phyloP scores from a whole-genome alignment of 2,329 filamentous ascomycete genomes.

The Pyrenophora graminea region DNA sequence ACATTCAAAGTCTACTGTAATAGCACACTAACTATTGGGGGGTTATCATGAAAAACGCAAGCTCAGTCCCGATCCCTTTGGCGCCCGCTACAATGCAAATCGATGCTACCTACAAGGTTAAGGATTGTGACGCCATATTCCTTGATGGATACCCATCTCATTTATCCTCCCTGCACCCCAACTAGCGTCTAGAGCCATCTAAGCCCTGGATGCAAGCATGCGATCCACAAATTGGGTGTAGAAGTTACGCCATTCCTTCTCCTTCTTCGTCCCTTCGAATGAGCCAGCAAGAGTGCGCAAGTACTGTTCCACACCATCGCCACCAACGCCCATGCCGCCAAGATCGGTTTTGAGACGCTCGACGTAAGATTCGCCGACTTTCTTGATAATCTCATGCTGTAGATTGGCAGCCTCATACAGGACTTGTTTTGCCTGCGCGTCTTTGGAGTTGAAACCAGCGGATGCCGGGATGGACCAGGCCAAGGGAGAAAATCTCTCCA shows the following conservation, averaged over 20 bases:
- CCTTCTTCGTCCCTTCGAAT: slow-evolving; percentile 44
- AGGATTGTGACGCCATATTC: slow-evolving; percentile 14
- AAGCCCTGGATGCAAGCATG: slow-evolving; percentile 29
- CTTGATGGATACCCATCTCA: slow-evolving; percentile 8
- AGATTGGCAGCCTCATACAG: slow-evolving; percentile 84
- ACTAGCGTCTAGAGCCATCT: slow-evolving; percentile 1
- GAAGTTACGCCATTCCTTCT: slow-evolving; percentile 52
- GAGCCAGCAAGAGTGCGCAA: slow-evolving; percentile 53
- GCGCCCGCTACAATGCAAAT: slow-evolving; percentile 28
- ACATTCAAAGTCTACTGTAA: no score
- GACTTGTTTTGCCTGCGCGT: slow-evolving; percentile 87
- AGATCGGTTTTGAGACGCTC: slow-evolving; percentile 70
- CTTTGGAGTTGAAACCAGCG: slow-evolving; percentile 77
- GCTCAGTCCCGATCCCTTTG: slow-evolving; percentile 16
- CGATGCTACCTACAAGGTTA: slow-evolving; percentile 6
- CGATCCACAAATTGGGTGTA: slow-evolving; percentile 51
- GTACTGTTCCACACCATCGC: slow-evolving; percentile 67
- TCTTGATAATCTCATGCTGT: slow-evolving; percentile 87
- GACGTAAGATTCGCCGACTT: slow-evolving; percentile 83
- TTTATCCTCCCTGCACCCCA: slow-evolving; percentile 5
- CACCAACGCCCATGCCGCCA: slow-evolving; percentile 66
- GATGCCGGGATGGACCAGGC: slow-evolving; percentile 88
- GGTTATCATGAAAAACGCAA: slow-evolving; percentile 26
- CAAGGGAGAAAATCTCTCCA: slow-evolving; percentile 83
- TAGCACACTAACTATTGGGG: background rate